Conservation (phyloP, 2,329 filamentous ascomycete species). For the Penicillium psychrosexuale region DNA sequence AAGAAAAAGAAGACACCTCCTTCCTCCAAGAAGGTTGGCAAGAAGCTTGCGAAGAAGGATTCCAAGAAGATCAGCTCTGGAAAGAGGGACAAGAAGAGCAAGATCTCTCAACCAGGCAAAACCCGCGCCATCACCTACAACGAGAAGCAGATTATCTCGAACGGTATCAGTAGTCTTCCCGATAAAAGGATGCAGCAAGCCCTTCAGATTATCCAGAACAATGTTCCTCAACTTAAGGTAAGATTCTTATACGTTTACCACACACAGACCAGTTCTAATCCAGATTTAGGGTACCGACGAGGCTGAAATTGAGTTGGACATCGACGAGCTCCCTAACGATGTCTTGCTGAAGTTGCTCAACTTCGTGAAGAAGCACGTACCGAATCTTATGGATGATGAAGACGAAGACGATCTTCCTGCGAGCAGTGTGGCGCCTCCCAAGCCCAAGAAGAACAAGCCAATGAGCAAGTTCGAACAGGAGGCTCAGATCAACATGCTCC, state of each 20-base stretch:
- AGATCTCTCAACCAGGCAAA: constrained; percentile 47
- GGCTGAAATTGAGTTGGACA: constrained; percentile 49
- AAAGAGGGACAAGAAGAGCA: constrained; percentile 50
- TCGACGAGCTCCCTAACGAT: constrained; percentile 49
- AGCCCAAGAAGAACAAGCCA: constrained; percentile 52
- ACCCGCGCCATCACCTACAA: constrained; percentile 66
- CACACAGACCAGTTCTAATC: constrained; percentile 9
- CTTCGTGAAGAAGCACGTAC: constrained; percentile 48
- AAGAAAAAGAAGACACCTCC: constrained; percentile 61
- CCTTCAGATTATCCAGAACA: constrained; percentile 84
- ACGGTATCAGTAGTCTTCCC: constrained; percentile 76
- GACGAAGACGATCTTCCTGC: constrained; percentile 43
- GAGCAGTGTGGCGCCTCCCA: constrained; percentile 37
- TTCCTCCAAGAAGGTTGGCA: constrained; percentile 48
- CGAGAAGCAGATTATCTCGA: constrained; percentile 89
- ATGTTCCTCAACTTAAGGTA: constrained; percentile 68
- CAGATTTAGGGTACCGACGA: constrained; percentile 41
- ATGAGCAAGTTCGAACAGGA: constrained; percentile 53
- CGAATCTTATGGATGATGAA: constrained; percentile 43
- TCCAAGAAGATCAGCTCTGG: constrained; percentile 47
- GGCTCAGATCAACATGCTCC: constrained; percentile 49
- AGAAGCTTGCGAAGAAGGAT: constrained; percentile 25
- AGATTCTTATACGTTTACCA: constrained; percentile 16
- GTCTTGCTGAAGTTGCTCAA: constrained; percentile 46
- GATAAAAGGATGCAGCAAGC: constrained; percentile 74